Evolutionary conservation across 495 filamentous ascomycete genomes (phyloP).

Genomic region (Penicillium egyptiacum): DNA sequence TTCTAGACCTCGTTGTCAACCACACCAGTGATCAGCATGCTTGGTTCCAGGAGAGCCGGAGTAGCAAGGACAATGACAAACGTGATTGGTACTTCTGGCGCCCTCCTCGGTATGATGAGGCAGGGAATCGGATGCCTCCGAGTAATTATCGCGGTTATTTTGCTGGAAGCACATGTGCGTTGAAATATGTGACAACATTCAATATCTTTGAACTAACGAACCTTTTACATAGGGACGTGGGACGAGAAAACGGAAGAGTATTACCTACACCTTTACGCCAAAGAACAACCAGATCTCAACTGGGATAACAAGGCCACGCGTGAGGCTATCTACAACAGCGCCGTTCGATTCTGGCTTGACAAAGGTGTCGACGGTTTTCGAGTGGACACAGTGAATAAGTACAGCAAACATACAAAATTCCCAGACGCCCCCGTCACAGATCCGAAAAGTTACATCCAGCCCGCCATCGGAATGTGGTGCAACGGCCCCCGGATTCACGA

Average conservation of each 20-base stretch:
- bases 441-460: constrained; percentile 38
- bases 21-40: constrained; percentile 56
- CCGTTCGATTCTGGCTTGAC: constrained; percentile 54
- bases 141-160: constrained; percentile 57
- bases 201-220: not conserved
- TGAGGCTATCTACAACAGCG: constrained; percentile 45
- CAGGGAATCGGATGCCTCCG: constrained; percentile 51
- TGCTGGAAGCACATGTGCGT: constrained; percentile 47
- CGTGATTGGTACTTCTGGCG: constrained; percentile 62
- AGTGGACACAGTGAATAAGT: constrained; percentile 55
- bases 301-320: constrained; percentile 51
- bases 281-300: constrained; percentile 55
- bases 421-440: constrained; percentile 45
- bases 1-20: constrained; percentile 60
- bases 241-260: constrained; percentile 52
- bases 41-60: constrained; percentile 55
- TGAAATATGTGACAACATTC: not conserved
- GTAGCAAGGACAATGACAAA: constrained; percentile 45
- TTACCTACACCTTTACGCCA: constrained; percentile 51
- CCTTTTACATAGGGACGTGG: constrained; percentile 32
- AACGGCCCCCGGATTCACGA: constrained; percentile 59
- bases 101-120: constrained; percentile 42
- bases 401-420: constrained; percentile 45
- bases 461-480: constrained; percentile 44
- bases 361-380: constrained; percentile 52